Conservation (phyloP, 805 yeast species). For the Teunomyces gatunensis region DNA sequence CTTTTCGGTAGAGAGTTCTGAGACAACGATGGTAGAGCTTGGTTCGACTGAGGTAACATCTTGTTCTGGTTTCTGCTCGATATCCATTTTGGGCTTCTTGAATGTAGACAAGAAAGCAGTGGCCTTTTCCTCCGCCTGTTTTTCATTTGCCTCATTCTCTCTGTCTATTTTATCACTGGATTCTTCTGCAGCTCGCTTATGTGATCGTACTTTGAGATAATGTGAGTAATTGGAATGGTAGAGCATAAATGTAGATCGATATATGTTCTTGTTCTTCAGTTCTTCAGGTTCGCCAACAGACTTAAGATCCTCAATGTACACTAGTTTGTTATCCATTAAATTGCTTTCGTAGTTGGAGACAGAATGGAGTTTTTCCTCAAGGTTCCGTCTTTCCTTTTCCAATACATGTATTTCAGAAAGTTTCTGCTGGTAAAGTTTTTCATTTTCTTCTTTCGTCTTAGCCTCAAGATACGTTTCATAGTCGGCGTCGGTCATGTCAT, state of each 20-base stretch:
- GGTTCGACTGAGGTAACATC: background rate
- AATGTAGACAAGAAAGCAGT: slow-evolving; percentile 13
- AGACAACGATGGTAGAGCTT: slow-evolving; percentile 5
- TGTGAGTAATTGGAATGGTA: slow-evolving; percentile 44
- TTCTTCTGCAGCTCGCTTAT: slow-evolving; percentile 41
- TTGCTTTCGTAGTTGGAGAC: slow-evolving; percentile 34
- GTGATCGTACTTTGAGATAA: slow-evolving; percentile 40
- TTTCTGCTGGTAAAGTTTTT: slow-evolving; percentile 16
- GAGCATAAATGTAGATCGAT: slow-evolving; percentile 12
- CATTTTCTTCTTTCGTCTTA: slow-evolving; percentile 23
- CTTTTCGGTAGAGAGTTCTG: slow-evolving; percentile 9
- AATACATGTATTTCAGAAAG: slow-evolving; percentile 11
- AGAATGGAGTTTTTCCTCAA: slow-evolving; percentile 19
- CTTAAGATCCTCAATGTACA: slow-evolving; percentile 31
- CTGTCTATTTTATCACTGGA: slow-evolving; percentile 39
- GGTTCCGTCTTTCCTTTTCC: slow-evolving; percentile 18
- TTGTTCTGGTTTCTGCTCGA: slow-evolving; percentile 3
- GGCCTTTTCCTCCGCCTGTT: slow-evolving; percentile 11
- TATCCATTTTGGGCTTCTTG: slow-evolving; percentile 4
- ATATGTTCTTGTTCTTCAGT: background rate
- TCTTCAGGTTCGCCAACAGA: slow-evolving; percentile 14
- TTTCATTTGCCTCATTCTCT: slow-evolving; percentile 30
- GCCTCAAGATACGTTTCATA: slow-evolving; percentile 18
- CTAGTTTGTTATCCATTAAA: slow-evolving; percentile 36
- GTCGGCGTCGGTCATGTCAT: slow-evolving; percentile 18